Base-by-base conservation (phyloP, 495 filamentous ascomycete genomes). In the Podospora sp. region DNA sequence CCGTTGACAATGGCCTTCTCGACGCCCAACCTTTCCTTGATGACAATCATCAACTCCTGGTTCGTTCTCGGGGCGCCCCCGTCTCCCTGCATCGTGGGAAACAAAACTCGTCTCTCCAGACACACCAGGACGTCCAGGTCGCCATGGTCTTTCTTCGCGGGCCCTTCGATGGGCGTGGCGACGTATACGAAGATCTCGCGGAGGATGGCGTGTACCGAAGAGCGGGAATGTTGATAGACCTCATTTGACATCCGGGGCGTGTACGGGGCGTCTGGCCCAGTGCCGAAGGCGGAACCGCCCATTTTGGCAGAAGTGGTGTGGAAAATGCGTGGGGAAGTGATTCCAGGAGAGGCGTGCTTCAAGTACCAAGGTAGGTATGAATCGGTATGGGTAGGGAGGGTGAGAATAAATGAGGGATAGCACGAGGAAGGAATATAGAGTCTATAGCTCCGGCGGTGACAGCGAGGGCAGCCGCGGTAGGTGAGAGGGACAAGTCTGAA, bases 51-150 rank as follows among this genome's bases (percentile, higher is more conserved):
- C 5, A 76, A 46, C 1, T 71, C 65, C 9, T 55, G 40, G 3
- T 59, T 22, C 18, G 46, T 22, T n/a, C 57, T 62, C 6, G 33
- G 65, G 12, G 51, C 21, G 0, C 35, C 35, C 21, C 69, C 65
- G 1, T 21, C 2, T 6, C 14, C 49, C 1, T 26, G 12, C 11
- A 35, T 12, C 6, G 25, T 40, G 2, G 77, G 73, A 56, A 79
- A 72, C 58, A 67, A 25, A 18, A 68, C 9, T 4, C 65, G 63
- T 56, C 60, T 72, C 24, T 83, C 81, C 20, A 69, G 67, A 0
- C 81, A 76, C 3, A 89, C 80, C 33, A 89, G 76, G 1, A 90
- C 77, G 69, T 90, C 88, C 40, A 90, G 75, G 58, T 90, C 88
- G 6, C 88, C 88, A 63, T 84, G 79, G 60, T 80, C 80, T 1